Percentiles rank a stretch among this genome's conserved stretches.
phyloP scores from a whole-genome alignment of 441 rosid species.

The Brassica balearica region DNA sequence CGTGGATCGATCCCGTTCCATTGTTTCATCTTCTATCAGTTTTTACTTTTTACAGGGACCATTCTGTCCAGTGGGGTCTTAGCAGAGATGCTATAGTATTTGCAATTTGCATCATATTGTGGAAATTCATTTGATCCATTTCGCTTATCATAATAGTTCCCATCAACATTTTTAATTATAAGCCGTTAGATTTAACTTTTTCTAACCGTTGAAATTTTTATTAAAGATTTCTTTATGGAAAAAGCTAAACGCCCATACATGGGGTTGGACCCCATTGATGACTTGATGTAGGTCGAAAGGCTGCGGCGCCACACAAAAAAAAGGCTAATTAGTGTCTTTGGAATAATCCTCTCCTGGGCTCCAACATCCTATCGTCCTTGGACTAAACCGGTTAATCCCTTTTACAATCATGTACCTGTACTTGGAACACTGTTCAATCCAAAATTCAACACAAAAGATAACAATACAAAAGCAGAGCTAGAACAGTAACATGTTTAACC shows the following conservation, averaged over 20 bases:
- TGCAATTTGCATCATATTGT: too few relatives aligned
- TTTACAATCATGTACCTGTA: neutral
- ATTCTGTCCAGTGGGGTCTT: conserved; percentile 23
- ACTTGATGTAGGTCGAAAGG: conserved; percentile 37
- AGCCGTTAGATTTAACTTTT: too few relatives aligned
- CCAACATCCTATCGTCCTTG: conserved; percentile 35
- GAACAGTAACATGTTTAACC: neutral
- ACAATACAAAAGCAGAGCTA: neutral
- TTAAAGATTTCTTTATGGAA: conserved; percentile 4
- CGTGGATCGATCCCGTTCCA: conserved; percentile 25
- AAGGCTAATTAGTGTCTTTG: conserved; percentile 25
- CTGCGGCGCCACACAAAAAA: conserved; percentile 42
- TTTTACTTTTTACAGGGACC: neutral
- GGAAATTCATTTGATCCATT: too few relatives aligned
- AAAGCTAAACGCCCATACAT: conserved; percentile 37
- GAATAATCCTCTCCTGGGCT: conserved; percentile 41
- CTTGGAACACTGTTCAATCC: neutral
- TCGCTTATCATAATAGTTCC: too few relatives aligned
- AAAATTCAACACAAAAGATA: neutral
- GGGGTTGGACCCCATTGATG: conserved; percentile 36
- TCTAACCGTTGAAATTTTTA: neutral
- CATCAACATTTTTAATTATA: too few relatives aligned
- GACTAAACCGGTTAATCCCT: neutral
- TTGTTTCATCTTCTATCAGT: conserved; percentile 7
- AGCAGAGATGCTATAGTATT: too few relatives aligned